Conservation (phyloP, 441 rosid genomes). For the Populus hybrid region DNA sequence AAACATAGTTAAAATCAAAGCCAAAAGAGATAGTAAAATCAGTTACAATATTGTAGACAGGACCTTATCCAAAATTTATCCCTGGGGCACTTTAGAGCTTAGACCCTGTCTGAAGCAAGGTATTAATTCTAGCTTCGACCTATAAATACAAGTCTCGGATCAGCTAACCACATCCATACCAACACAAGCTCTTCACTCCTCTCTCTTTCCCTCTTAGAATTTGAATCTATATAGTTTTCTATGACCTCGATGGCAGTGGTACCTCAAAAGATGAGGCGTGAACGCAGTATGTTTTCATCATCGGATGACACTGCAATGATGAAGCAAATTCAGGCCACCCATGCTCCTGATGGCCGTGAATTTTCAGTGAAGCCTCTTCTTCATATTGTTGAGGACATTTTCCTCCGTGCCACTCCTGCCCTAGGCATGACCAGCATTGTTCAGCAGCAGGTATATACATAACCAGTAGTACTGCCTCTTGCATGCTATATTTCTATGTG, state of each 20-base stretch:
- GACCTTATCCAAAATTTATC: constrained; percentile 19
- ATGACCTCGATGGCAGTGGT: constrained; percentile 20
- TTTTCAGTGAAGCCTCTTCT: constrained; percentile 44
- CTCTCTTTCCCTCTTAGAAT: neutral
- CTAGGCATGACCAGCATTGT: constrained; percentile 7
- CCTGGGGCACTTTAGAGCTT: constrained; percentile 18
- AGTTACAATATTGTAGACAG: neutral
- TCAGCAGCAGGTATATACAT: constrained; percentile 7
- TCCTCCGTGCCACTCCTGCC: constrained; percentile 27
- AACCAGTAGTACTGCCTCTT: neutral
- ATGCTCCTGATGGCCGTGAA: constrained; percentile 54
- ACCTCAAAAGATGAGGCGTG: constrained; percentile 20
- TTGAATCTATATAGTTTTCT: neutral
- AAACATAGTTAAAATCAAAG: constrained; percentile 6
- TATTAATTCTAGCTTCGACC: constrained; percentile 20
- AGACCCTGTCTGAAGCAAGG: constrained; percentile 50
- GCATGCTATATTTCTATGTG: neutral
- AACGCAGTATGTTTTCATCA: constrained; percentile 39
- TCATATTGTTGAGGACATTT: constrained; percentile 49
- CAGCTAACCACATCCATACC: constrained; percentile 14
- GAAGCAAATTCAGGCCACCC: constrained; percentile 56
- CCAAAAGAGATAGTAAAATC: neutral
- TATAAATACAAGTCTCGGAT: constrained; percentile 18
- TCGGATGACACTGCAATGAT: constrained; percentile 54
- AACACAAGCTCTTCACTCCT: constrained; percentile 4